phyloP scores from a whole-genome alignment of 768 basidiomycete species.

The Melanogaster broomeanus region DNA sequence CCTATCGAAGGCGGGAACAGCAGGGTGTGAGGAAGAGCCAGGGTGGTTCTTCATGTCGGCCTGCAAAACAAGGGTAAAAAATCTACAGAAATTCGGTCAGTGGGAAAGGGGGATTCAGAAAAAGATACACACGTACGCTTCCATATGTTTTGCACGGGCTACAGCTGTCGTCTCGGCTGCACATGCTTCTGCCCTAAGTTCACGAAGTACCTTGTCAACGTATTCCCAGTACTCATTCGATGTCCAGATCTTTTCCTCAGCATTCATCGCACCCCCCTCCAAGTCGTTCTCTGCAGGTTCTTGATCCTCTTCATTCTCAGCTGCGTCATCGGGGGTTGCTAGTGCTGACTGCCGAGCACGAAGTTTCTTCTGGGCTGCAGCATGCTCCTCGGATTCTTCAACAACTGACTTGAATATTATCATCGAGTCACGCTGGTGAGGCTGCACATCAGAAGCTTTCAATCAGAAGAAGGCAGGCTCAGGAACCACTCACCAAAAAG shows the following conservation, averaged over 20 bases:
- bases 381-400: not conserved
- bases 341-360: not conserved
- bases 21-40: not conserved
- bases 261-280: no score
- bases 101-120: not conserved
- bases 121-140: not conserved
- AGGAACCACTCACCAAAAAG: slow-evolving; percentile 3
- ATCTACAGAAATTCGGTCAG: slow-evolving; percentile 1
- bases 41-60: slow-evolving; percentile 2
- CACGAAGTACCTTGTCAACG: not conserved
- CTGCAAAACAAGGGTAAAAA: slow-evolving; percentile 1
- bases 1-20: not conserved
- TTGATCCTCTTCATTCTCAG: not conserved
- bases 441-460: not conserved
- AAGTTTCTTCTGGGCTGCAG: not conserved
- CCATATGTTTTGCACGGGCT: not conserved
- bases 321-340: not conserved
- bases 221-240: slow-evolving; percentile 1
- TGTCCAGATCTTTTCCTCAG: not conserved
- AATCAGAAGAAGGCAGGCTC: not conserved
- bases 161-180: not conserved
- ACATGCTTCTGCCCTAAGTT: slow-evolving; percentile 2
- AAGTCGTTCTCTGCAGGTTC: not conserved
- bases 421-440: not conserved
- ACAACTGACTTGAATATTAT: not conserved